Evolutionary conservation across 1,284 basidiomycete species (phyloP).

Genomic region (Sporisorium graminicola): DNA sequence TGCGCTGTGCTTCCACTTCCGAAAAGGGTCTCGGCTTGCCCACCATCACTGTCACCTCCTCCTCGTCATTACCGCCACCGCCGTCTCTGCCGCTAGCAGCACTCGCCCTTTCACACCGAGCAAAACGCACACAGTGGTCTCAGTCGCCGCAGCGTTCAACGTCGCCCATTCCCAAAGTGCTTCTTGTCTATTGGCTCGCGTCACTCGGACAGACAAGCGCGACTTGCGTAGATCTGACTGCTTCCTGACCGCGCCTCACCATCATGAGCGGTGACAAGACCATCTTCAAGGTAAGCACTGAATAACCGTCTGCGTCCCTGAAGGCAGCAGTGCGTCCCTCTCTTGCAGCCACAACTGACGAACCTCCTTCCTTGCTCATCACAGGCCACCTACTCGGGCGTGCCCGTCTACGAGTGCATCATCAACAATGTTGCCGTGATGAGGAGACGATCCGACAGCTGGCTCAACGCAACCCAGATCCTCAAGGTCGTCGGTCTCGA

Average conservation of each 20-base stretch:
- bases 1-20: neutral
- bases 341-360: constrained; percentile 2
- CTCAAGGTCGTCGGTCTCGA: constrained; percentile 99
- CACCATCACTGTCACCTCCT: neutral
- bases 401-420: constrained; percentile 71
- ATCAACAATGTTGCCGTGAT: constrained; percentile 82
- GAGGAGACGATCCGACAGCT: constrained; percentile 93
- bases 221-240: neutral
- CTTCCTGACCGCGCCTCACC: neutral
- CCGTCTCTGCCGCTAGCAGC: neutral
- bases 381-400: constrained; percentile 71
- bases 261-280: constrained; percentile 49
- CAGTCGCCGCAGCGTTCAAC: too few relatives aligned
- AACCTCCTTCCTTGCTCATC: neutral
- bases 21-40: neutral
- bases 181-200: neutral
- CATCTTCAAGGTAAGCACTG: constrained; percentile 53
- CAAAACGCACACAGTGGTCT: neutral
- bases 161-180: neutral
- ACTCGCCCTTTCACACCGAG: neutral
- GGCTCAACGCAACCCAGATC: constrained; percentile 97
- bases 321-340: neutral
- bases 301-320: neutral
- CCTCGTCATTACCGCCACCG: neutral
- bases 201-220: neutral